Evolutionary conservation across 768 basidiomycete species (phyloP).

Genomic region (Suillus paluster): DNA sequence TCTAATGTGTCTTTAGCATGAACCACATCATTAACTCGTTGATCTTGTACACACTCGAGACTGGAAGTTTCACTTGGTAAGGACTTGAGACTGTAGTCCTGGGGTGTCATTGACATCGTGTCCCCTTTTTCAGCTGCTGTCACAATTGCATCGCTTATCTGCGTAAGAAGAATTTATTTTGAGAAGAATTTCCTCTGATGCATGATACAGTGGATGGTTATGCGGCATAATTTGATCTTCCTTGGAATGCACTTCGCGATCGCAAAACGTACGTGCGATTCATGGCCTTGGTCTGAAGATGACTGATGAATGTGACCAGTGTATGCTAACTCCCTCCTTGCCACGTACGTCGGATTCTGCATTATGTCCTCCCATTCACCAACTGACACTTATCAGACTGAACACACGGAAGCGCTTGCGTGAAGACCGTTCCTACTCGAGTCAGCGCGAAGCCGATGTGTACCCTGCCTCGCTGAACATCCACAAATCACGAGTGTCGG

Average conservation of each 20-base stretch:
- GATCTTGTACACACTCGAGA: conserved; percentile 58
- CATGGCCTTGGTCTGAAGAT: too few species aligned
- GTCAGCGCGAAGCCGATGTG: conserved; percentile 29
- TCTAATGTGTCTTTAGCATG: conserved; percentile 35
- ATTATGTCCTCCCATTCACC: background rate
- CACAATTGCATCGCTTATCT: conserved; percentile 37
- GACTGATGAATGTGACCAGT: conserved; percentile 17
- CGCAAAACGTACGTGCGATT: conserved; percentile 29
- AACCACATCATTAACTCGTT: conserved; percentile 52
- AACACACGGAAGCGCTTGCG: conserved; percentile 37
- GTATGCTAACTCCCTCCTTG: conserved; percentile 39
- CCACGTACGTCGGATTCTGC: conserved; percentile 27
- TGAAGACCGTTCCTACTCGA: conserved; percentile 28
- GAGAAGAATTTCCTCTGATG: background rate
- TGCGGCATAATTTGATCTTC: conserved; percentile 42
- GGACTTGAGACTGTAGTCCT: background rate
- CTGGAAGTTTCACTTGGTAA: conserved; percentile 52
- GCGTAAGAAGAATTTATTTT: conserved; percentile 20
- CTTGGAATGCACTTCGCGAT: conserved; percentile 40
- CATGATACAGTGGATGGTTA: conserved; percentile 29
- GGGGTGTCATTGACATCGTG: background rate
- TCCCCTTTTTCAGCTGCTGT: conserved; percentile 25
- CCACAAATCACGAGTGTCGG: background rate
- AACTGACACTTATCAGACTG: conserved; percentile 17
- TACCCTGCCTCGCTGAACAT: conserved; percentile 24